These are phyloP conservation scores for Lactarius hengduanensis DNA, from an alignment of 768 basidiomycete genomes.

Conservation along the genomic window DNA sequence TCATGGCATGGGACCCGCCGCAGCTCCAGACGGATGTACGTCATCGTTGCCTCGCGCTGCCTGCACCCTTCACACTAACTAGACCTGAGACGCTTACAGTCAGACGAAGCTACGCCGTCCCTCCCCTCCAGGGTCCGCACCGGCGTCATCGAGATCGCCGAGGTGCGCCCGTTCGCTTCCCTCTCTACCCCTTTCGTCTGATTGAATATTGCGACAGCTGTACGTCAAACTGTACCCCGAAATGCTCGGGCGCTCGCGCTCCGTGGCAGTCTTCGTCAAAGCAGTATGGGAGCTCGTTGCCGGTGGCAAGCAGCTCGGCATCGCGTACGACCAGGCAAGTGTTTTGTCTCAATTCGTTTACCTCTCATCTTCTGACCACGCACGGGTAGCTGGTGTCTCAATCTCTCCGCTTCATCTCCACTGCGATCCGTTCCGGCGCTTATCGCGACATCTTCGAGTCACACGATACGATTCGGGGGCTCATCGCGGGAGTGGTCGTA, in stretches of 20 bases:
- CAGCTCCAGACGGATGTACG: slow-evolving; percentile 70
- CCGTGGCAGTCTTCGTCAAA: slow-evolving; percentile 74
- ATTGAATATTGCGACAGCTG: slow-evolving; percentile 43
- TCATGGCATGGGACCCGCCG: slow-evolving; percentile 76
- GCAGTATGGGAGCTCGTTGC: slow-evolving; percentile 90
- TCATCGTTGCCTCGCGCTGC: slow-evolving; percentile 22
- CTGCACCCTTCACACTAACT: slow-evolving; percentile 4
- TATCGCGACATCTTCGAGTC: slow-evolving; percentile 81
- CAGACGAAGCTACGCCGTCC: slow-evolving; percentile 80
- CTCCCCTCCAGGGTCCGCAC: slow-evolving; percentile 91
- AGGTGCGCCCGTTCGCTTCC: slow-evolving; percentile 48
- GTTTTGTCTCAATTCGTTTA: slow-evolving; percentile 24
- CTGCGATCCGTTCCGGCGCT: slow-evolving; percentile 84
- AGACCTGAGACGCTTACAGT: slow-evolving; percentile 39
- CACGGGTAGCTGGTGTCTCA: slow-evolving; percentile 75
- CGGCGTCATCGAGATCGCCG: slow-evolving; percentile 84
- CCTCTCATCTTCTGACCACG: slow-evolving; percentile 6
- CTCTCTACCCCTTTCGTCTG: background rate
- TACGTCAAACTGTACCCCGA: slow-evolving; percentile 84
- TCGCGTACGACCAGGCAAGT: slow-evolving; percentile 69
- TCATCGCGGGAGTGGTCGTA: slow-evolving; percentile 87
- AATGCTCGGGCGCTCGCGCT: slow-evolving; percentile 58
- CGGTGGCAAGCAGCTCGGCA: slow-evolving; percentile 60
- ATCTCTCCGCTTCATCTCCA: slow-evolving; percentile 87
- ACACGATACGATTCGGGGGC: slow-evolving; percentile 73